These are phyloP conservation scores for Penicillium sp. DNA, from an alignment of 2,329 filamentous ascomycete species.

Conservation along the genomic window DNA sequence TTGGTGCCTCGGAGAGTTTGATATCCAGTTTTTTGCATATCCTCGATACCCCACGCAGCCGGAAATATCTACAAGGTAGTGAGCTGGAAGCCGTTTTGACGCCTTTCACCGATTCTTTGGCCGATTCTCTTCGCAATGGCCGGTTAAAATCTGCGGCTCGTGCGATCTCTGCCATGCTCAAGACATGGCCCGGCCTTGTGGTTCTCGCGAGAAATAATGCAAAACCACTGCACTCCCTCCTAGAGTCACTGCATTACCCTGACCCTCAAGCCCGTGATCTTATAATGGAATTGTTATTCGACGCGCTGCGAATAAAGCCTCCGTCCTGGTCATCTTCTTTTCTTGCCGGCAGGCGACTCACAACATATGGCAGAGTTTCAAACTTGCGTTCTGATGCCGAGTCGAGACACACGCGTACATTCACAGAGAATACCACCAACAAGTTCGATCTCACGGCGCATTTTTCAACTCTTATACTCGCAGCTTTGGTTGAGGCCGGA, in stretches of 20 bases:
- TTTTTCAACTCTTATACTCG: slow-evolving; percentile 86
- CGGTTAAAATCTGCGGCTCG: slow-evolving; percentile 83
- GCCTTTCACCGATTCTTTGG: slow-evolving; percentile 82
- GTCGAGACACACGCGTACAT: slow-evolving; percentile 53
- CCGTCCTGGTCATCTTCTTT: slow-evolving; percentile 95
- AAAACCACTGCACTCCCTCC: slow-evolving; percentile 78
- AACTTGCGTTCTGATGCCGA: slow-evolving; percentile 71
- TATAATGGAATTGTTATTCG: slow-evolving; percentile 85
- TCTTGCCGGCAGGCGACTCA: slow-evolving; percentile 86
- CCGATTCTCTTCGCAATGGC: slow-evolving; percentile 61
- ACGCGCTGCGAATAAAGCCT: slow-evolving; percentile 84
- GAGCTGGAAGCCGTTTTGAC: slow-evolving; percentile 90
- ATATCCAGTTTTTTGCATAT: slow-evolving; percentile 87
- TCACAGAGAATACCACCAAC: slow-evolving; percentile 71
- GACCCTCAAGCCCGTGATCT: slow-evolving; percentile 68
- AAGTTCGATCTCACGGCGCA: slow-evolving; percentile 81
- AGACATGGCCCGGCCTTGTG: slow-evolving; percentile 92
- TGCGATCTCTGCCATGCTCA: slow-evolving; percentile 88
- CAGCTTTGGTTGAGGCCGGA: slow-evolving; percentile 81
- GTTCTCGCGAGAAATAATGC: slow-evolving; percentile 87
- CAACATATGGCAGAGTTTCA: slow-evolving; percentile 93
- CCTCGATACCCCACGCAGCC: slow-evolving; percentile 78
- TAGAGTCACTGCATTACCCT: slow-evolving; percentile 66
- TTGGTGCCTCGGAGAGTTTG: slow-evolving; percentile 89
- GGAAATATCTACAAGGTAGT: slow-evolving; percentile 82